Evolutionary conservation across 768 basidiomycete species (phyloP), one percentile per base, ranked within the genome.

Genomic region (Pisolithus sp.): DNA sequence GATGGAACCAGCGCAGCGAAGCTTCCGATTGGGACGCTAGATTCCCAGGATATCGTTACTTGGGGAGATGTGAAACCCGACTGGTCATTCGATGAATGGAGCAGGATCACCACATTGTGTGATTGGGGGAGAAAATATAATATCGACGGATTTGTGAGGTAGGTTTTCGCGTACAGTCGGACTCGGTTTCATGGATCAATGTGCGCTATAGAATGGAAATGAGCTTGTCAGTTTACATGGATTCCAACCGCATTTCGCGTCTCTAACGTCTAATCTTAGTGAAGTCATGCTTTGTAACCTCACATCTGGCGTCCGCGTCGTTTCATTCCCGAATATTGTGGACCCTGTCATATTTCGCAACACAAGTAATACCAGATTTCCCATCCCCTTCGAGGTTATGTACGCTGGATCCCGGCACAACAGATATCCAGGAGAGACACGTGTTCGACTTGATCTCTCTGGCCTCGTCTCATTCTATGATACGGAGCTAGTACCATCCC

Each of bases 281-380:
- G 78, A 79, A 59, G 61, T 76, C 15, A 75, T 76, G 70, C 61
- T 77, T 7, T 78, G 77, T 53, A 68, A 77, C 54, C 76, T 79
- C 54, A 67, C 62, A 1, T 56, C 61, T 1, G 75, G 74, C 3
- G 61, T 78, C 6, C 60, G 69, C 8, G 55, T 67, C 3, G 68
- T 72, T 4, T 74, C 76, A n/a, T 72, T 75, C 55, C 53, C 68
- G 4, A 65, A 73, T 38, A 56, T 77, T 36, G 36, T 37, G 4
- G 26, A 30, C 24, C n/a, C n/a, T 30, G 30, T 30, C 10, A 28
- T 34, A 30, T 36, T 8, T 28, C 21, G 9, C 0, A n/a, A 21
- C 18, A 37, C 13, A 23, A 34, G n/a, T 18, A 8, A 1, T n/a
- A n/a, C n/a, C 15, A 6, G 10, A 17, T 13, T 12, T 18, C 7